These are phyloP conservation scores for Abelmoschus esculentus DNA, from an alignment of 345 rosid species.

Conservation along the genomic window DNA sequence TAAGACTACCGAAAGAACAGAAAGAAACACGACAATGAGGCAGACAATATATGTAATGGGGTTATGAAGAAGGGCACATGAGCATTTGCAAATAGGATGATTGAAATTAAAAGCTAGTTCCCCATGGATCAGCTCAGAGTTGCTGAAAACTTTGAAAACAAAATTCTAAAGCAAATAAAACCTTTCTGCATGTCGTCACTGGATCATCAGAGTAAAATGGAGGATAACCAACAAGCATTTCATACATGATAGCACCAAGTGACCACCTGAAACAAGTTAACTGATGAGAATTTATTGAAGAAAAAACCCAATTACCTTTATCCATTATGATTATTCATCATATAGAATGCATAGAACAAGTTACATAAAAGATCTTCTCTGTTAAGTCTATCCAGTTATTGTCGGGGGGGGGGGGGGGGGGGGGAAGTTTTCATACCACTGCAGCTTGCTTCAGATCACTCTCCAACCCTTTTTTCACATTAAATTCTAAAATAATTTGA, in stretches of 20 bases:
- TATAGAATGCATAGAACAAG: not conserved
- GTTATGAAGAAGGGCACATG: not conserved
- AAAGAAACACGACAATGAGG: not conserved
- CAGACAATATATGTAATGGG: not conserved
- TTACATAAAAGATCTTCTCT: not conserved
- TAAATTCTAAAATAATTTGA: not conserved
- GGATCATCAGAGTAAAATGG: slow-evolving; percentile 53
- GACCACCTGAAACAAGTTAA: slow-evolving; percentile 19
- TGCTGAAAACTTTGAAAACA: not conserved
- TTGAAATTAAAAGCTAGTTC: not conserved
- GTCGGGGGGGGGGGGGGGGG: not conserved
- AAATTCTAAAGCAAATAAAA: slow-evolving; percentile 15
- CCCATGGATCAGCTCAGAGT: not conserved
- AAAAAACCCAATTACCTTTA: slow-evolving; percentile 3
- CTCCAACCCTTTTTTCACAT: not conserved
- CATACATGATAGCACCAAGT: slow-evolving; percentile 20
- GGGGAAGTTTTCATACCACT: not conserved
- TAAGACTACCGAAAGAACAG: not conserved
- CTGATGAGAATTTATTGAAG: slow-evolving; percentile 13
- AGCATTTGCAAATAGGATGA: not conserved
- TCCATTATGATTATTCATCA: not conserved
- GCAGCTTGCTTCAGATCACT: not conserved
- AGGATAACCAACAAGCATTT: slow-evolving; percentile 19
- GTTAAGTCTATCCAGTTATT: not conserved
- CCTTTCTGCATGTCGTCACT: slow-evolving; percentile 91